Base-by-base conservation (phyloP, 139 green algal genomes). In the Pedinophyceae sp. region DNA sequence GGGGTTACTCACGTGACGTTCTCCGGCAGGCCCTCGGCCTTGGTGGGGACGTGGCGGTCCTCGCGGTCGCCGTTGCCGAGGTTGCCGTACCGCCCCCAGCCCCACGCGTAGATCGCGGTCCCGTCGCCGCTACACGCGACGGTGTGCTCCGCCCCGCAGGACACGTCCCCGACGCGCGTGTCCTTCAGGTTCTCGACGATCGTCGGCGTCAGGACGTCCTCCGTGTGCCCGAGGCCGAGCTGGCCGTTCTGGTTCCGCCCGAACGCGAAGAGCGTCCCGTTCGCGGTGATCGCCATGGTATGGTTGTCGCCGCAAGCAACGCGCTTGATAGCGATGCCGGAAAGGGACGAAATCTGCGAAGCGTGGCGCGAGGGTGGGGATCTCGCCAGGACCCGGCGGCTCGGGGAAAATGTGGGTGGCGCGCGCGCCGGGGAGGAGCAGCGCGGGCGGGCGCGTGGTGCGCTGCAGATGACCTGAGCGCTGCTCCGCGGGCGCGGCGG, bases 241-340 rank as follows among this genome's bases (percentile, higher is more conserved):
- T 95, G 86, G 10, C 85, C 85, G 56, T 87, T 89, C 66, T 84
- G 61, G 59, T 79, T 79, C 19, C 70, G 58, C 18, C 74, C 78
- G 69, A 89, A 93, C 20, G 62, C 50, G 41, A 66, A 87, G 22
- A 93, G 57, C 43, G 75, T 57, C 4, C 81, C 83, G 1, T 38
- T 54, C 0, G 52, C 50, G 2, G 62, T 76, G 19, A 79, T 48
- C 19, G 78, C 82, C 25, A 94, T 62, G 16, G 83, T 90, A 69
- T 94, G 85, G 6, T 79, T 90, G 72, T 95, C 86, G 7, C 86
- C 86, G 52, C 86, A 95, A 3, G 81, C 74, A 23, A 93, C 72
- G 6, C 47, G 26, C 22, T 28, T 38, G 2, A 84, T 62, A 5
- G 16, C 13, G 19, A 52, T 53, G 17, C 70, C 70, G 0, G 45